phyloP scores from a whole-genome alignment of 2,329 filamentous ascomycete genomes.

The Scytalidium lignicola region DNA sequence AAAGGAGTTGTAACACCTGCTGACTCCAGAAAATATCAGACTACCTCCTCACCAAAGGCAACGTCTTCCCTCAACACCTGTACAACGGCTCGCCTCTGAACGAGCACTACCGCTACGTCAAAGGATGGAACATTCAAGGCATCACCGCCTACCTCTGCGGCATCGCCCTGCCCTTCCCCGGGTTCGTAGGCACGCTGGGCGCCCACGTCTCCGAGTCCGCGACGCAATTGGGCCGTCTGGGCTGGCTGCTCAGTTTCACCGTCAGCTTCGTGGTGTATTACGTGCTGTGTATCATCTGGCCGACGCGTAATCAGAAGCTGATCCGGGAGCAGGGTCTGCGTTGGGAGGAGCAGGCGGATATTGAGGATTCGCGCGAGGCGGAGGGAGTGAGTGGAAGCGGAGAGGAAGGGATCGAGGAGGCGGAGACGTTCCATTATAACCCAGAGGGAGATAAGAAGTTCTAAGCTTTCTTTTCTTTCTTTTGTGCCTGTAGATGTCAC shows the following conservation, averaged over 20 bases:
- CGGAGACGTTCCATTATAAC: not conserved
- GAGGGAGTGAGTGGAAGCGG: not conserved
- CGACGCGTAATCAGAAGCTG: constrained; percentile 30
- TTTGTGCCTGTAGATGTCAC: too few species aligned
- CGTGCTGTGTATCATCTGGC: constrained; percentile 32
- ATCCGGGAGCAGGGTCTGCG: constrained; percentile 28
- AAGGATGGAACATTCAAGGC: constrained; percentile 28
- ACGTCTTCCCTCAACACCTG: constrained; percentile 21
- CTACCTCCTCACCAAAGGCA: constrained; percentile 28
- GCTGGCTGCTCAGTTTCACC: constrained; percentile 30
- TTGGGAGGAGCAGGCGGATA: constrained; percentile 19
- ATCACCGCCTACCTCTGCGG: constrained; percentile 30
- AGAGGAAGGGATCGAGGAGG: not conserved
- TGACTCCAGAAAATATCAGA: constrained; percentile 20
- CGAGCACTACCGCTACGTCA: constrained; percentile 22
- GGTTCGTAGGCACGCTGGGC: constrained; percentile 30
- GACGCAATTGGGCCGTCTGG: constrained; percentile 28
- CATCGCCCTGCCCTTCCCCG: constrained; percentile 30
- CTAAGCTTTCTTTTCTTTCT: too few species aligned
- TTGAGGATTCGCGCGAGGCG: not conserved
- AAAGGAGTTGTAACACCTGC: too few species aligned
- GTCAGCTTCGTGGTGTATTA: constrained; percentile 29
- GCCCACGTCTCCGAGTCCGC: constrained; percentile 25
- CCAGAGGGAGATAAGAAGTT: too few species aligned
- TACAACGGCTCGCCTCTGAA: constrained; percentile 22